Conservation (phyloP, 805 yeast species). For the Ascoidea tarda region DNA sequence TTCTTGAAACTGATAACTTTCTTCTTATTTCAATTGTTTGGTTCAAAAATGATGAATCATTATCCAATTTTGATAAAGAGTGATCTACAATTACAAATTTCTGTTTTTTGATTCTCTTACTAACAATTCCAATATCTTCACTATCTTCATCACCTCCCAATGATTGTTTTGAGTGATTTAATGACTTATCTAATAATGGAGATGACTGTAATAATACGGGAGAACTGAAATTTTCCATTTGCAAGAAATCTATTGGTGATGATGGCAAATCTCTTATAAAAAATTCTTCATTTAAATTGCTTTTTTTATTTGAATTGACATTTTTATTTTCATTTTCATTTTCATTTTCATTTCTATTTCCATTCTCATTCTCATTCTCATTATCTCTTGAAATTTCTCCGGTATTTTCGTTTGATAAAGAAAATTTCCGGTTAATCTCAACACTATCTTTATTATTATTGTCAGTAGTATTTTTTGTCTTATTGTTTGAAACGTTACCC, state of each 20-base stretch:
- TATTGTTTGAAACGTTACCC: neutral
- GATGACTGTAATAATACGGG: neutral
- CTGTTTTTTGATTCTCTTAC: too few species aligned
- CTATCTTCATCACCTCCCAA: neutral
- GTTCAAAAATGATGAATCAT: neutral
- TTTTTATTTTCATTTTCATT: too few species aligned
- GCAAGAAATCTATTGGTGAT: too few species aligned
- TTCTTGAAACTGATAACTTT: neutral
- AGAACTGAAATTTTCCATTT: neutral
- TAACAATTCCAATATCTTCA: neutral
- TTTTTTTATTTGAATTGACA: too few species aligned
- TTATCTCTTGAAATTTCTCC: neutral
- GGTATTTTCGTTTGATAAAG: too few species aligned
- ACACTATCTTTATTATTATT: too few species aligned
- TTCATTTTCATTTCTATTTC: neutral
- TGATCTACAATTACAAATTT: neutral
- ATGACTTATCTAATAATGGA: neutral
- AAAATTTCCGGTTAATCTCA: too few species aligned
- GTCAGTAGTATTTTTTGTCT: neutral
- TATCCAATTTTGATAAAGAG: neutral
- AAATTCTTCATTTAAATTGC: too few species aligned
- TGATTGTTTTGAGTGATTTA: neutral
- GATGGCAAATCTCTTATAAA: neutral
- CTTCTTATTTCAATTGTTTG: neutral
- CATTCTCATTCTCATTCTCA: neutral